Percentiles rank a stretch among this genome's conserved stretches.
phyloP scores from a whole-genome alignment of 306 rosid species.

The Sindora glabra region DNA sequence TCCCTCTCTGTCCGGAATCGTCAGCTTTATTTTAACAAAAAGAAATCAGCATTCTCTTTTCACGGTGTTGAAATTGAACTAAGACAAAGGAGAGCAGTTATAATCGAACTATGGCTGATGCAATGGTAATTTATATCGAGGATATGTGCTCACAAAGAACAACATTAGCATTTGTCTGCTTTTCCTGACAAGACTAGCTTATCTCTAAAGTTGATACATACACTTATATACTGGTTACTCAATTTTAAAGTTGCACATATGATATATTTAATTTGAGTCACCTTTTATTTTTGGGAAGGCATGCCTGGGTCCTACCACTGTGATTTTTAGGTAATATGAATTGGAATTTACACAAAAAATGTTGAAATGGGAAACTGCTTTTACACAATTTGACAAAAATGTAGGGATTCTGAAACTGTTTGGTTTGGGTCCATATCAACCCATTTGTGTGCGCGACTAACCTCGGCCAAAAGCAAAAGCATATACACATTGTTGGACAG shows the following conservation, averaged over 20 bases:
- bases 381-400: not conserved
- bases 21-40: too few relatives aligned
- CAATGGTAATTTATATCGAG: not conserved
- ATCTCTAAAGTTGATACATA: not conserved
- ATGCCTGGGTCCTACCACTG: not conserved
- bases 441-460: constrained; percentile 1
- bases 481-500: not conserved
- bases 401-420: not conserved
- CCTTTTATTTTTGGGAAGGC: not conserved
- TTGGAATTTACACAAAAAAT: not conserved
- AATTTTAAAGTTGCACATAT: too few relatives aligned
- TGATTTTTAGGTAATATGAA: not conserved
- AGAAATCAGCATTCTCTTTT: not conserved
- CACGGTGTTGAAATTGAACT: not conserved
- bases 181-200: not conserved
- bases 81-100: not conserved
- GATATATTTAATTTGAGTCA: not conserved
- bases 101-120: not conserved
- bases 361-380: not conserved
- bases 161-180: not conserved
- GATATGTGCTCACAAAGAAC: not conserved
- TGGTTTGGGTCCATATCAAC: constrained; percentile 15
- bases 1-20: too few relatives aligned
- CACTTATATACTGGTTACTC: too few relatives aligned
- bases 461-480: not conserved